Base-by-base conservation (phyloP, 805 yeast species). In the Groenewaldozyma salmanticensis region DNA sequence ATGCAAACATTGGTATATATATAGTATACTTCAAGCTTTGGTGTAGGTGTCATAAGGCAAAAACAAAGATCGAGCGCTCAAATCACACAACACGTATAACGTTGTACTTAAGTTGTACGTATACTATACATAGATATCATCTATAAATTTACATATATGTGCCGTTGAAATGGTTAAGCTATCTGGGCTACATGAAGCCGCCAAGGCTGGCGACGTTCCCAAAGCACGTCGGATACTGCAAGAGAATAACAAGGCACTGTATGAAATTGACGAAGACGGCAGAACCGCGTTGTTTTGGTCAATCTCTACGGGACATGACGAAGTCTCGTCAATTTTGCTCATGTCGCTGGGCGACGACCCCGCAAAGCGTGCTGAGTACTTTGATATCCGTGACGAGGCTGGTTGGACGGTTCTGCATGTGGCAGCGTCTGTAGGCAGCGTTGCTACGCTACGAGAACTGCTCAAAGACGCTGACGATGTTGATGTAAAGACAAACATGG, bases 351-450 rank as follows among this genome's bases (percentile, higher is more conserved):
- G 13, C 29, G 29, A 24, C 29, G 29, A 24, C 29, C 29, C 66
- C 29, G 65, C 48, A 51, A 41, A 59, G 42, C 46, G 57, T 27
- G 36, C 38, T 31, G 21, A 34, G 27, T 16, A 40, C 31, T 60
- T 72, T 19, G 90, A 85, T 47, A 57, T 86, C 9, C 92, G 86
- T 0, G 97, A 88, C 57, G 79, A 72, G 16, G 68, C 88, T 7
- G 94, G 94, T 0, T 88, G 95, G 95, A 80, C 90, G 0, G 86
- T 94, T 1, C 53, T 85, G 27, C 96, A 88, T 59, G 78, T 90
- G 39, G 86, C 92, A 0, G 71, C 82, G 0, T 74, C 95, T 0
- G 67, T 80, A 2, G 95, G 96, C 0, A 73, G 76, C 51, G 50
- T 66, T 18, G 68, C 65, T 4, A 69, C 79, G 5, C 51, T 85